Base-by-base conservation (phyloP, 805 yeast genomes). In the Wickerhamomyces canadensis region DNA sequence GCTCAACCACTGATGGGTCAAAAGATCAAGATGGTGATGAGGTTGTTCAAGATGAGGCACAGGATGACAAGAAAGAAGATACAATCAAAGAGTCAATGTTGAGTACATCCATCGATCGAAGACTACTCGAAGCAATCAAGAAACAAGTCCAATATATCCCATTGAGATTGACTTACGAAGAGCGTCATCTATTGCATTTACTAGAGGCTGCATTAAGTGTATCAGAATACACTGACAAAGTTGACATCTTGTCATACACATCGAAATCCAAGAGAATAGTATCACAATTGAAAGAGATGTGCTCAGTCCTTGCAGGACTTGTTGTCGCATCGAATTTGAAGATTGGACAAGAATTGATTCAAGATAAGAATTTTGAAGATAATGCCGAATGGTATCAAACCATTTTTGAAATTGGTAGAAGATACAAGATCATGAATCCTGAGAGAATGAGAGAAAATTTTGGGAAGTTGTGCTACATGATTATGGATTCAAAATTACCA, bases 361-460 rank as follows among this genome's bases (percentile, higher is more conserved):
- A 79, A 40, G 73, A 79, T 54, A 80, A 78, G 52, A 79, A 80
- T 47, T 84, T 82, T 48, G 67, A 72, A 31, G 79, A 78, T 41
- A 80, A 83, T 55, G 79, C 83, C 4, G 76, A 73, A 24, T 84
- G 89, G 88, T 84, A 77, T 56, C 70, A 83, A 52, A 61, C 60
- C 29, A 64, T 84, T 7, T 84, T 84, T 55, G 93, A 84, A 59
- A 76, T 84, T 42, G 93, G 93, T 18, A 67, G 93, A 49, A 68
- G 93, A 31, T 84, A 84, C 61, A 84, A 84, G 54, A 78, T 84
- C 49, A 80, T 84, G 88, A 84, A 84, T 51, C 94, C 94, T 0
- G 88, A 84, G 48, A 70, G 76, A 49, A 79, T 84, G 84, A 70
- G 88, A 43, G 84, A 80, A 50, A 78, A 78, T 5, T 84, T 78